phyloP scores from a whole-genome alignment of 805 yeast species.

The Hanseniaspora nectarophila region DNA sequence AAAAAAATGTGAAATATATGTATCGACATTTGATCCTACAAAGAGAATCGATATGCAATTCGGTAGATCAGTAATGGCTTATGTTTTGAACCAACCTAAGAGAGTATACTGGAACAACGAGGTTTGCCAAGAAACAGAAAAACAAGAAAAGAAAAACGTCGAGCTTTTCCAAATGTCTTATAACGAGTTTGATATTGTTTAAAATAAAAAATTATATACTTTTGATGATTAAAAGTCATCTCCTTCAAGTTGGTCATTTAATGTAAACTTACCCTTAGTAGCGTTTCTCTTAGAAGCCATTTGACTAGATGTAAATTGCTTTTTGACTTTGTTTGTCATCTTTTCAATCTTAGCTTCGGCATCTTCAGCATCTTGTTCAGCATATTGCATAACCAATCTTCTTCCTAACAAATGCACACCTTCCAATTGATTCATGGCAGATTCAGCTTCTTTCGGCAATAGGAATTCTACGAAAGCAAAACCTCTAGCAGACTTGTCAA shows the following conservation, averaged over 20 bases:
- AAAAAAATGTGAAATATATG: constrained; percentile 24
- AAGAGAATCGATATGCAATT: constrained; percentile 62
- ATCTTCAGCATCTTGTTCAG: constrained; percentile 66
- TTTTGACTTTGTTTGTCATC: constrained; percentile 76
- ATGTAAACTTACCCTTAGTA: constrained; percentile 58
- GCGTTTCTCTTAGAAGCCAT: constrained; percentile 55
- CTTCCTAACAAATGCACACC: constrained; percentile 97
- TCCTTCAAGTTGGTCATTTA: constrained; percentile 30
- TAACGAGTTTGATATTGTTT: constrained; percentile 43
- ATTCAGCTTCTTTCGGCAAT: constrained; percentile 79
- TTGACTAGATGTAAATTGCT: constrained; percentile 68
- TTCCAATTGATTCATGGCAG: constrained; percentile 81
- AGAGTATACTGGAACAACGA: constrained; percentile 60
- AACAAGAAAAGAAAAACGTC: constrained; percentile 55
- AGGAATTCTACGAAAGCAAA: constrained; percentile 94
- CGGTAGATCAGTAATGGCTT: constrained; percentile 69
- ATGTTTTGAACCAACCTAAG: constrained; percentile 46
- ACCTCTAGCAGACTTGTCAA: constrained; percentile 90
- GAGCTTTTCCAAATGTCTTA: constrained; percentile 48
- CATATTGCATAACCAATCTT: constrained; percentile 84
- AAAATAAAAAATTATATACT: not conserved
- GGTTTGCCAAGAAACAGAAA: constrained; percentile 47
- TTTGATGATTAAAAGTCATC: constrained; percentile 18
- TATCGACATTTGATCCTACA: constrained; percentile 26
- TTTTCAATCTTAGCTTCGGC: constrained; percentile 84